Base-by-base conservation (phyloP, 2,329 filamentous ascomycete species). In the Colletotrichum navitas region DNA sequence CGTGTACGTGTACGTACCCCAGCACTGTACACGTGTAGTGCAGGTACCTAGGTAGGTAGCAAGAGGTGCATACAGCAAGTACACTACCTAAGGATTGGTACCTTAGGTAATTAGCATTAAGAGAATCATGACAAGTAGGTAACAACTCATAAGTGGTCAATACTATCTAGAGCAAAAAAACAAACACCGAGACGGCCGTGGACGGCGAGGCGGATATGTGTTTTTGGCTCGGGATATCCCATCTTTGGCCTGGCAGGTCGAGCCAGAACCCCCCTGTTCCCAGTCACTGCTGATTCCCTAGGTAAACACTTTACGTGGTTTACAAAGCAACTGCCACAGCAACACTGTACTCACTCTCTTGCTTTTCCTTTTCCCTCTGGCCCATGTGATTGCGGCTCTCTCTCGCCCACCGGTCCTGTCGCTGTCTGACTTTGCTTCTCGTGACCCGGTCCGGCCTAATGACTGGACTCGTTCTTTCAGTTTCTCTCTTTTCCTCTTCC, bases 311-410 rank as follows among this genome's bases (percentile, higher is more conserved):
- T 14, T 4, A 4, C 12, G 10, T 41, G 16, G 5, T 41, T 18
- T 16, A 47, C n/a, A 18, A 47, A 47, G 45, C 2, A 24, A 47
- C 45, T 24, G n/a, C 45, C 45, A 47, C 21, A 24, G 45, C 45
- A 47, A 47, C 45, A 24, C 45, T 12, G n/a, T n/a, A n/a, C n/a
- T n/a, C 43, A 47, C 21, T 47, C 43, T 21, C 10, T 24, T 24
- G n/a, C 36, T 55, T 55, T 34, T 32, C 8, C 29, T 34, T n/a
- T 34, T 32, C 36, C 36, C 39, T 47, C 34, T 29, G 34, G 49
- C 49, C 34, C 66, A 65, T 69, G 66, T 69, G 66, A 69, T 69
- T 41, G 26, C 12, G 24, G 24, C 24, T 51, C 14, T 7, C n/a
- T 45, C 26, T 47, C 4, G n/a, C 41, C 2, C 41, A 0, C 41